Base-by-base conservation (phyloP, 345 rosid species). In the Syzygium aqueum region DNA sequence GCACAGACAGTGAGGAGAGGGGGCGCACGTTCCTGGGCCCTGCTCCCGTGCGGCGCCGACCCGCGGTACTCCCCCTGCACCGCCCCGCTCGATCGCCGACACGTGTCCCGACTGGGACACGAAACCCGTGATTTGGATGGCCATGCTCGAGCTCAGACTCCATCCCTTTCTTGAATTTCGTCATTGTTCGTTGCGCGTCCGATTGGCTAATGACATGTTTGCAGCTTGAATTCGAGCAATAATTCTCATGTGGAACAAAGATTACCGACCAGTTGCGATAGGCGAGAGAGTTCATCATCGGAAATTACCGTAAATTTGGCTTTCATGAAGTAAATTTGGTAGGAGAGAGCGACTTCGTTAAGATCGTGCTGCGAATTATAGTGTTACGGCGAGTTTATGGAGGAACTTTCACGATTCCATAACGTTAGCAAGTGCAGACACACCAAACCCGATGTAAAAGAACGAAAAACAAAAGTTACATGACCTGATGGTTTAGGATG, bases 261-360 rank as follows among this genome's bases (percentile, higher is more conserved):
- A 5, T 61, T n/a, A 61, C 0, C 0, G 3, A 0, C 4, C 4
- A 13, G 0, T 6, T n/a, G 5, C 15, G 7, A n/a, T 0, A 7
- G 8, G 1, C 11, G 28, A 23, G 2, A 57, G 3, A 11, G 28
- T 57, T 1, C 27, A 57, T 57, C 0, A 0, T 57, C 1, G 65
- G 7, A 11, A 57, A 57, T 57, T n/a, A n/a, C n/a, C 7, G 17
- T 5, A n/a, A 6, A n/a, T 13, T 61, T 61, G 9, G 46, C 7
- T 43, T 43, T 43, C 6, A 43, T 43, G 46, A 43, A 43, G 17
- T 5, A n/a, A 6, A n/a, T 13, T 61, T 61, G 2, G 13, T 6
- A 14, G 28, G 8, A n/a, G 16, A n/a, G 14, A 27, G 67, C 3
- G 78, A 17, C 22, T 30, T 67, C 9, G 2, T 33, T 19, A 19